A percentile compares a stretch with the other conserved stretches of the same genome.
Conservation (phyloP, 1,284 basidiomycete species). For the Irpex sp. region DNA sequence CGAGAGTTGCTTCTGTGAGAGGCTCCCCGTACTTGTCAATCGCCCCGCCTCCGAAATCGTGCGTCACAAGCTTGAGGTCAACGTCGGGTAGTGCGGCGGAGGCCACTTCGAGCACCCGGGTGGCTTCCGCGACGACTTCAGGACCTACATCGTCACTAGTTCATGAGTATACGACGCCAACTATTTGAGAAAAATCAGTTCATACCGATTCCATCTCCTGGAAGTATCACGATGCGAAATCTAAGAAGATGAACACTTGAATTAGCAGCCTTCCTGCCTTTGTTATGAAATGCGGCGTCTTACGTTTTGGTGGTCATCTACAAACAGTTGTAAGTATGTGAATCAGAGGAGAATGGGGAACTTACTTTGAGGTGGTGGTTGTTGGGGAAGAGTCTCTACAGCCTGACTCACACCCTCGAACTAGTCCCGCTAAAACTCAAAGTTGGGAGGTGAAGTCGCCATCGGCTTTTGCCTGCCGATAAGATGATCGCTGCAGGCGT, state of each 20-base stretch:
- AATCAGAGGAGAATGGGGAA: neutral
- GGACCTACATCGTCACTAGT: conserved; percentile 59
- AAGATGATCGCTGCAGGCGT: neutral
- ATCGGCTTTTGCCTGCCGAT: neutral
- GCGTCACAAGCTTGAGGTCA: conserved; percentile 72
- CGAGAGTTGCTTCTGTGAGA: conserved; percentile 81
- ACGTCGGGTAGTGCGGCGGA: conserved; percentile 59
- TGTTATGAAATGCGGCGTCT: conserved; percentile 8
- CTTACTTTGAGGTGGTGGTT: neutral
- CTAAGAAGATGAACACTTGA: conserved; percentile 32
- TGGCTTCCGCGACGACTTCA: conserved; percentile 89
- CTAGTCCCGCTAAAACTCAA: neutral
- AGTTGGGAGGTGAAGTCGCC: neutral
- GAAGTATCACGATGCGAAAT: conserved; percentile 85
- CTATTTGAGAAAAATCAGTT: conserved; percentile 13
- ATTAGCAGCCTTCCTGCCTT: neutral
- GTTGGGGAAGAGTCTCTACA: neutral
- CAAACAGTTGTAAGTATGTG: neutral
- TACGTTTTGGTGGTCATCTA: conserved; percentile 37
- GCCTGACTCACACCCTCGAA: neutral
- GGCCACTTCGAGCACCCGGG: conserved; percentile 79
- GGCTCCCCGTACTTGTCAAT: conserved; percentile 88
- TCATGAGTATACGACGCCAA: neutral
- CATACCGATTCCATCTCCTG: conserved; percentile 95
- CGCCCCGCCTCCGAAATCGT: conserved; percentile 91